phyloP scores from a whole-genome alignment of 176 grass and related monocot genomes.

The Ampelocalamus luodianensis region DNA sequence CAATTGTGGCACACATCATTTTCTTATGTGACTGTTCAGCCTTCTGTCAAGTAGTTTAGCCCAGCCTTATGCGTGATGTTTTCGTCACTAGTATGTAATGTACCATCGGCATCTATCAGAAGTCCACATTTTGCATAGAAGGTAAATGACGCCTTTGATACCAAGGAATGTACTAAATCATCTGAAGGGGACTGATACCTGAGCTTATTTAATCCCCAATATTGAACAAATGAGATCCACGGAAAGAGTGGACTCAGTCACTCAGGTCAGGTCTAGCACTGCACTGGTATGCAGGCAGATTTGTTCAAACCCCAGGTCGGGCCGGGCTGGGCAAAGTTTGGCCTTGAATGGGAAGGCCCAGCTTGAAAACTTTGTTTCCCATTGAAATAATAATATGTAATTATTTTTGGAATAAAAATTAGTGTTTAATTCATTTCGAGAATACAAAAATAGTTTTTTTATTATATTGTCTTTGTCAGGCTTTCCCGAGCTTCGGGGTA shows the following conservation, averaged over 20 bases:
- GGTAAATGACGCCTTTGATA: conserved; percentile 9
- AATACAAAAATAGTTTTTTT: no score
- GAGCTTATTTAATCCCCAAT: background rate
- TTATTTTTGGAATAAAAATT: no score
- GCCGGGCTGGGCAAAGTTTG: no score
- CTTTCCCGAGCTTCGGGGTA: no score
- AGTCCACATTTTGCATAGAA: background rate
- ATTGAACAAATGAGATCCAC: background rate
- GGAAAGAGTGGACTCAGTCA: background rate
- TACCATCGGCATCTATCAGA: background rate
- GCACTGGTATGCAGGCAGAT: no score
- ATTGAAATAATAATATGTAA: no score
- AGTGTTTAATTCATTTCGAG: no score
- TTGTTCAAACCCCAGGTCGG: no score
- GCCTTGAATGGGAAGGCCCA: no score
- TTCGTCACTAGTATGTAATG: background rate
- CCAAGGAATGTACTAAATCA: conserved; percentile 6
- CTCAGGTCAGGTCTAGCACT: no score
- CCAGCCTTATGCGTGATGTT: background rate
- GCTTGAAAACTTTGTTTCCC: no score
- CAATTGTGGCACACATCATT: background rate
- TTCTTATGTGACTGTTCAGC: background rate
- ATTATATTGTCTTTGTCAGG: no score
- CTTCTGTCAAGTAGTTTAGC: background rate
- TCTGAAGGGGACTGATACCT: background rate